phyloP scores from a whole-genome alignment of 2,329 filamentous ascomycete genomes.

The Xenosphaeropsis pyriputrescens region DNA sequence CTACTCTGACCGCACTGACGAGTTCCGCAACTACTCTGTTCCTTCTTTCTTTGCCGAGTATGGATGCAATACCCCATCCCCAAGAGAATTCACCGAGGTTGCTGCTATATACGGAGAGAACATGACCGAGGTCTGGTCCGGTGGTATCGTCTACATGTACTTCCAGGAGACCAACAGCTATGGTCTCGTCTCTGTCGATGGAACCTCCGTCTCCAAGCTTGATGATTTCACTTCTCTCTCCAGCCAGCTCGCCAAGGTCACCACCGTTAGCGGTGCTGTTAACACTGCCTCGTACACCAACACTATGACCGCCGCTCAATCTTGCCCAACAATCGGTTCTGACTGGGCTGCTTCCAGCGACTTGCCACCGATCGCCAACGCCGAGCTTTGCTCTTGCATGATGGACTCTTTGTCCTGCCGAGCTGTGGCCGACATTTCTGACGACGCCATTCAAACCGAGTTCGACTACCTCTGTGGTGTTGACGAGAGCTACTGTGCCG shows the following conservation, averaged over 20 bases:
- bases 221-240: conserved; percentile 63
- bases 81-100: conserved; percentile 77
- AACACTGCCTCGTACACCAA: conserved; percentile 54
- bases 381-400: conserved; percentile 77
- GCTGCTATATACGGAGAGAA: conserved; percentile 60
- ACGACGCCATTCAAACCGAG: conserved; percentile 46
- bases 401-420: conserved; percentile 56
- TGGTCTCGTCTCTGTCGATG: conserved; percentile 54
- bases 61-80: conserved; percentile 64
- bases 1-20: conserved; percentile 68
- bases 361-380: conserved; percentile 74
- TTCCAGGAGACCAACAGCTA: conserved; percentile 86
- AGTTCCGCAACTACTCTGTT: conserved; percentile 81
- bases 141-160: conserved; percentile 98
- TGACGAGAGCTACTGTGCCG: conserved; percentile 40
- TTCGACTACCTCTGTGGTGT: conserved; percentile 63
- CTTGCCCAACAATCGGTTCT: conserved; percentile 52
- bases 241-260: conserved; percentile 52
- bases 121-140: conserved; percentile 83
- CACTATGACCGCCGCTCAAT: conserved; percentile 49
- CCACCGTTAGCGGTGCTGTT: conserved; percentile 41
- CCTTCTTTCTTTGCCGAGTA: conserved; percentile 99
- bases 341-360: conserved; percentile 56
- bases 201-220: conserved; percentile 47
- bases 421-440: conserved; percentile 39